A percentile compares a stretch with the other conserved stretches of the same genome.
Conservation (phyloP, 331 rosid species). For the Ulmus americana region DNA sequence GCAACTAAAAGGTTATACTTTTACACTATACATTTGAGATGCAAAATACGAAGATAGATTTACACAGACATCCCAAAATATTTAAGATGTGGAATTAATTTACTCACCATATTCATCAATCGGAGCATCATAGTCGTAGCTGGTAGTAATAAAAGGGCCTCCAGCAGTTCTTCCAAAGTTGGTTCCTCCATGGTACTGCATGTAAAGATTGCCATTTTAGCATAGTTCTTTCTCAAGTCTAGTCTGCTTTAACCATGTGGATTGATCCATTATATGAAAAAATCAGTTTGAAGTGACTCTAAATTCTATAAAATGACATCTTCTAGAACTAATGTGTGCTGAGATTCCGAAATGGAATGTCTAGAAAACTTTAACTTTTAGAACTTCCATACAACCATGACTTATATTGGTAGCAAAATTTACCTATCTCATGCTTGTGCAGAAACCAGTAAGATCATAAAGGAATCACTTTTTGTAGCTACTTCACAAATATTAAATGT, state of each 20-base stretch:
- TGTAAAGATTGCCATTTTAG: not conserved
- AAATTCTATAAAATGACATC: not conserved
- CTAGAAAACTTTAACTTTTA: not conserved
- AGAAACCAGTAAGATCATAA: not conserved
- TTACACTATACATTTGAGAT: not conserved
- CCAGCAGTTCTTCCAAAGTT: constrained; percentile 51
- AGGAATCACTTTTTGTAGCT: not conserved
- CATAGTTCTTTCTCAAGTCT: not conserved
- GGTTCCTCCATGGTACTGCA: constrained; percentile 53
- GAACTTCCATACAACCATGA: not conserved
- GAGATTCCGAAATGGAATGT: not conserved
- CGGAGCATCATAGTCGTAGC: constrained; percentile 56
- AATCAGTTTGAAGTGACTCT: not conserved
- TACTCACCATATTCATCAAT: constrained; percentile 49
- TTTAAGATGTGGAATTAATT: not conserved
- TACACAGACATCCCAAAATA: not conserved
- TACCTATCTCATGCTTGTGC: not conserved
- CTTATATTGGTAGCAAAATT: not conserved
- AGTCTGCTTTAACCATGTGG: not conserved
- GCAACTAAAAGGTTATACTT: not conserved
- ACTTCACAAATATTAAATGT: not conserved
- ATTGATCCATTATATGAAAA: not conserved
- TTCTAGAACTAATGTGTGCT: not conserved
- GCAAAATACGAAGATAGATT: not conserved
- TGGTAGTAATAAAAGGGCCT: constrained; percentile 50